Evolutionary conservation across 2,329 filamentous ascomycete genomes (phyloP), one percentile per base, ranked within the genome.

Genomic region (Spiromastix sp.): DNA sequence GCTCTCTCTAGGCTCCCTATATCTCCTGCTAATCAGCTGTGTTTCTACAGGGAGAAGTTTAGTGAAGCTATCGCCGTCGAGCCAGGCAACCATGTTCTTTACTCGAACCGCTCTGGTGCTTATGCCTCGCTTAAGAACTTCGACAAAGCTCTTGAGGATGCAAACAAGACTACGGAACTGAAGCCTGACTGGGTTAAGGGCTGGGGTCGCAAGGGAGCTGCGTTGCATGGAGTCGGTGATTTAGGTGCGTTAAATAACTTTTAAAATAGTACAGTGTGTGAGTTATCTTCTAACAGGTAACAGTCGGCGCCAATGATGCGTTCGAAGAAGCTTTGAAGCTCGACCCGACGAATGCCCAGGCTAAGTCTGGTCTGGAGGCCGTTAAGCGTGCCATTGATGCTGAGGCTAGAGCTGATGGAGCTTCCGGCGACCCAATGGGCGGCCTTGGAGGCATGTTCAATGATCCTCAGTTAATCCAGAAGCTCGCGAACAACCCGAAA

Each of bases 101-200:
- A 89, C 73, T 96, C 87, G 55, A 98, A 98, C 67, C 80, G 91
- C 49, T 96, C 91, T 19, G 91, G 75, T 40, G 73, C 76, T 31
- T 78, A 93, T 55, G 85, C 89, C 29, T 95, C 91, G 35, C 82
- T 94, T 63, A 85, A 79, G 60, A 77, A 96, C 40, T 98, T 83
- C 71, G 69, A 82, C 44, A 74, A 81, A 48, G 91, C 91, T 13
- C 68, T 96, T 17, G 72, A 81, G 44, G 91, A 98, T 70, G 91
- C 91, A 39, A 80, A 80, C 56, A 95, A 95, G 72, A 91, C 85
- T 3, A 93, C 82, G 37, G 77, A 93, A 63, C 70, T 98, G 60
- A 96, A 98, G 71, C 82, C 89, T 9, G 91, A 96, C 69, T 98
- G 91, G 91, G 79, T 85, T 41, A 96, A 96, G 67, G 91, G 91